Evolutionary conservation across 495 filamentous ascomycete genomes (phyloP), one percentile per base, ranked within the genome.

Genomic region (Penicillium macrosclerotiorum): DNA sequence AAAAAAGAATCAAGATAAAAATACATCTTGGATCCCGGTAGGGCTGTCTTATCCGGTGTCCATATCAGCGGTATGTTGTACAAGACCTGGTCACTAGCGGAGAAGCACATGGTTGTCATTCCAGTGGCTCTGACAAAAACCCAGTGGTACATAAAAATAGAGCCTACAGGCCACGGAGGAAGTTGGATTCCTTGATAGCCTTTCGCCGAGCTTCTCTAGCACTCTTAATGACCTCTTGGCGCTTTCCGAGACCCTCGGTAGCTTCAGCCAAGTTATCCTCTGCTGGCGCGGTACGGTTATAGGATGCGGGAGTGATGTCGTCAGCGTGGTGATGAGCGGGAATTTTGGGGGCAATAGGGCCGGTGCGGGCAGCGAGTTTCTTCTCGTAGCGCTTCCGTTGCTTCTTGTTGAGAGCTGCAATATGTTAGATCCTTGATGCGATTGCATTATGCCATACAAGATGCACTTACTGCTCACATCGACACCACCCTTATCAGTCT

Each of bases 171-270:
- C 82, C 77, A 74, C 83, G 86, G 72, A 98, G 78, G 79, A 93
- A 98, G 72, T 98, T 98, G 44, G 57, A 75, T 72, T 97, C 93
- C 75, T 92, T 93, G 55, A 98, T 96, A 54, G 72, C 76, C 50
- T 77, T 82, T 58, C 86, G 81, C 59, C 89, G 78, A 52, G 89
- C 83, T 51, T 74, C 77, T 59, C 90, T 75, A 74, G 38, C 83
- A 78, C 62, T 84, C 74, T 68, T 79, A 64, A 56, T 81, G 64
- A 54, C 63, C 58, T 47, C 64, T 20, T 56, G 51, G 19, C 76
- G 69, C 60, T 70, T 71, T 37, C 64, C 60, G 18, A 65, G 49
- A 41, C 65, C 67, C 23, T 62, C 60, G 7, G 63, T 51, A 13
- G 69, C 73, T 41, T 65, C 56, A 8, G 44, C 38, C 39, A 67